Evolutionary conservation across 129 eudicot species (phyloP).

Genomic region (Gnaphalium uliginosum): DNA sequence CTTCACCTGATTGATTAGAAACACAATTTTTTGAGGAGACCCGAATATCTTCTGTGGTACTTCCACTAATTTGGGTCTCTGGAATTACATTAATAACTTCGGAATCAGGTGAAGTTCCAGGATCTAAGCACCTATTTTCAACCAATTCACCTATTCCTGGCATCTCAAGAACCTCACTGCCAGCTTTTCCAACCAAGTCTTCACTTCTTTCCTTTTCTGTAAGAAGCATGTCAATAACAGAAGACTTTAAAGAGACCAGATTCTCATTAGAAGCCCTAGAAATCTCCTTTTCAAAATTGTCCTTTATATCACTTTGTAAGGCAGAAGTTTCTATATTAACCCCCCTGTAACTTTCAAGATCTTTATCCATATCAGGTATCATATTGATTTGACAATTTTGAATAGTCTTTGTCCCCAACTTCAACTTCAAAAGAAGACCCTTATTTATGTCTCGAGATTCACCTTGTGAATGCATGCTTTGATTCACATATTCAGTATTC

Average conservation of each 20-base stretch:
- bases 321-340: slow-evolving; percentile 29
- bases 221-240: slow-evolving; percentile 17
- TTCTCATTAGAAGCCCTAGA: slow-evolving; percentile 27
- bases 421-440: slow-evolving; percentile 63
- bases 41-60: slow-evolving; percentile 39
- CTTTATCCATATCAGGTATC: slow-evolving; percentile 33
- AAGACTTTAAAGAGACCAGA: slow-evolving; percentile 21
- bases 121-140: slow-evolving; percentile 54
- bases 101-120: slow-evolving; percentile 94
- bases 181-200: slow-evolving; percentile 3
- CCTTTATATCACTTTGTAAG: slow-evolving; percentile 20
- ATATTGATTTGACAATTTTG: slow-evolving; percentile 37
- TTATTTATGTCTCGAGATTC: slow-evolving; percentile 41
- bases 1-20: slow-evolving; percentile 33
- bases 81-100: slow-evolving; percentile 74
- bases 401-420: slow-evolving; percentile 43
- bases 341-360: slow-evolving; percentile 29
- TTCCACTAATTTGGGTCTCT: slow-evolving; percentile 46
- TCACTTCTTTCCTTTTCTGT: slow-evolving; percentile 28
- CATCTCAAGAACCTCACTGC: slow-evolving; percentile 25
- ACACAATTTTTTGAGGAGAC: slow-evolving; percentile 36
- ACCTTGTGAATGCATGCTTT: slow-evolving; percentile 28
- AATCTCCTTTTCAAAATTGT: slow-evolving; percentile 34
- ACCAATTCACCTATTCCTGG: slow-evolving; percentile 33
- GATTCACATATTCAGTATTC: slow-evolving; percentile 26